Percentiles rank a stretch among this genome's conserved stretches.
phyloP scores from a whole-genome alignment of 139 green algal species.

The Micractinium sp. region DNA sequence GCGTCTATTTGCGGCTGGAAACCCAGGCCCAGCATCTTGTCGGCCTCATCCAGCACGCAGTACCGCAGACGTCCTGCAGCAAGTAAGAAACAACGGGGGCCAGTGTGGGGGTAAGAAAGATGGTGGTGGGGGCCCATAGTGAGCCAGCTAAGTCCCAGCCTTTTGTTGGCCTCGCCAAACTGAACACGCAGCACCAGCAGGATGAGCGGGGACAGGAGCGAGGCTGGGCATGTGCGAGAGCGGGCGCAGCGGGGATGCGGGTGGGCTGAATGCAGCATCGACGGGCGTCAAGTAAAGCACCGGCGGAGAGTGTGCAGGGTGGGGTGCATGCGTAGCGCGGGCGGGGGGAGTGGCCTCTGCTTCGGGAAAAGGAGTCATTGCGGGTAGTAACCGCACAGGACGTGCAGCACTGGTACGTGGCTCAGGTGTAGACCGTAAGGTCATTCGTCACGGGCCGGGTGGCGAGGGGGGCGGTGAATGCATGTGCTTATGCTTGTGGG shows the following conservation, averaged over 20 bases:
- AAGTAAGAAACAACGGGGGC: background rate
- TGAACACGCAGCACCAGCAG: no score
- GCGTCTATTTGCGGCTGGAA: constrained; percentile 79
- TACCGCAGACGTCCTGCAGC: constrained; percentile 35
- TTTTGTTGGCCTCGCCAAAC: no score
- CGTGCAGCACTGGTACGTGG: constrained; percentile 29
- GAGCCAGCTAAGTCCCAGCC: no score
- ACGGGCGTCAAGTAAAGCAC: background rate
- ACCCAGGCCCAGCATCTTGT: constrained; percentile 89
- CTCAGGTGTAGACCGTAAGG: constrained; percentile 16
- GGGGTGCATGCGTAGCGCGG: background rate
- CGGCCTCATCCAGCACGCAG: constrained; percentile 89
- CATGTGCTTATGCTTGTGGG: background rate
- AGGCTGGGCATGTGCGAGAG: no score
- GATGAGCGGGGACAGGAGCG: no score
- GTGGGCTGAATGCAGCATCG: background rate
- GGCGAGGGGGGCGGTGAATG: background rate
- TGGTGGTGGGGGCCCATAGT: background rate
- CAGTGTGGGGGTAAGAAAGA: background rate
- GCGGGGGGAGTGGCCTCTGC: constrained; percentile 13
- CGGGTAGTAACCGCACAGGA: constrained; percentile 22
- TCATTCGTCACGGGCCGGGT: constrained; percentile 15
- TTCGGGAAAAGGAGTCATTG: constrained; percentile 47
- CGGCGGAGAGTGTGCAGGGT: background rate
- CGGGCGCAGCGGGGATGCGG: no score